These are phyloP conservation scores for Aspergillus neotritici DNA, from an alignment of 2,329 filamentous ascomycete species.

Conservation along the genomic window DNA sequence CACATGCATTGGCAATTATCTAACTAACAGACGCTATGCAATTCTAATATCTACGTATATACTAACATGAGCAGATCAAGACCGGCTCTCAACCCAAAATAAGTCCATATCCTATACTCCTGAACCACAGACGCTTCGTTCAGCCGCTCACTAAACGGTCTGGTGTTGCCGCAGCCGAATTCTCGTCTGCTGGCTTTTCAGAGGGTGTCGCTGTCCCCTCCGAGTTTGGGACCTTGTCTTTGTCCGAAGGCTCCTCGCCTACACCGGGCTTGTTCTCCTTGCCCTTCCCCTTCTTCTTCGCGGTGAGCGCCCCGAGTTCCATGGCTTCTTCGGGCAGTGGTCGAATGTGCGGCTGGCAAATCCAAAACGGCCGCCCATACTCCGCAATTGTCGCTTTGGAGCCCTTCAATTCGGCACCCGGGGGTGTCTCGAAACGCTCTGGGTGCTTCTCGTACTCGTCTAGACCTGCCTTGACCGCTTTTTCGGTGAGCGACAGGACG, in stretches of 20 bases:
- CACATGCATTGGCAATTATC: no score
- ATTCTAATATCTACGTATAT: no score
- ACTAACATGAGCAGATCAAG: no score
- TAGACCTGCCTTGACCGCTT: constrained; percentile 65
- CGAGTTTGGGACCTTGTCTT: constrained; percentile 3
- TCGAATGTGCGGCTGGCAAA: constrained; percentile 80
- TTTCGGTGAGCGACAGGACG: constrained; percentile 69
- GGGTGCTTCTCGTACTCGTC: constrained; percentile 55
- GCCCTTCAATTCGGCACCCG: constrained; percentile 33
- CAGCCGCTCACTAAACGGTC: constrained; percentile 29
- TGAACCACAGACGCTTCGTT: not conserved
- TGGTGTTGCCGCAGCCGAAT: constrained; percentile 19
- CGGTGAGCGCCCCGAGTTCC: constrained; percentile 68
- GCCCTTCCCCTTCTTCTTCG: constrained; percentile 59
- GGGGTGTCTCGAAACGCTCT: constrained; percentile 32
- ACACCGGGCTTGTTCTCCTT: constrained; percentile 13
- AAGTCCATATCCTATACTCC: no score
- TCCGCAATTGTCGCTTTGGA: constrained; percentile 59
- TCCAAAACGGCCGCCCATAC: constrained; percentile 81
- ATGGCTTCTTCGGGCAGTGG: constrained; percentile 83
- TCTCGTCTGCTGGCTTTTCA: constrained; percentile 8
- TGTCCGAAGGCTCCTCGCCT: constrained; percentile 3
- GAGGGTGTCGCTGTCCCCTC: constrained; percentile 10
- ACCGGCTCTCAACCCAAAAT: no score
- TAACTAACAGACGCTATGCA: no score